phyloP scores from a whole-genome alignment of 2,329 filamentous ascomycete species.

The Didymella sp. region DNA sequence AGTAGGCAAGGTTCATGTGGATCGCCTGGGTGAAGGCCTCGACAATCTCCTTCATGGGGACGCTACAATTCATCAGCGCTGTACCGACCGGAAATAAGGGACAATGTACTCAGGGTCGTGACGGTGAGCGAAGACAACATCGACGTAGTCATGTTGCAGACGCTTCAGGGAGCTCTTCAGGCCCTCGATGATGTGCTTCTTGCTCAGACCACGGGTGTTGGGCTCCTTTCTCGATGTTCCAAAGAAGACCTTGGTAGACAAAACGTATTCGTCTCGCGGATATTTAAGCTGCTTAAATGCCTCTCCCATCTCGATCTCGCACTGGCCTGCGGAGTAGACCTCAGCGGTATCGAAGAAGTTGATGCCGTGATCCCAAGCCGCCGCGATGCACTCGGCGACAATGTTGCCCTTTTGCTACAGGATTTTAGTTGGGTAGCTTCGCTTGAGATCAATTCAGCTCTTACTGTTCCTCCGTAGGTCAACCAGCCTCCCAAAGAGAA shows the following conservation, averaged over 20 bases:
- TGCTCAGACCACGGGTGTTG: slow-evolving; percentile 58
- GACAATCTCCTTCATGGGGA: slow-evolving; percentile 69
- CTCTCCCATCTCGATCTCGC: slow-evolving; percentile 65
- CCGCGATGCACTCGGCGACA: slow-evolving; percentile 57
- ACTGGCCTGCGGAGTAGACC: slow-evolving; percentile 65
- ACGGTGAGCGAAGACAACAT: slow-evolving; percentile 68
- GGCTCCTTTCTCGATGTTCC: slow-evolving; percentile 66
- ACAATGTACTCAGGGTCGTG: slow-evolving; percentile 57
- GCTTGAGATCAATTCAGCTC: slow-evolving; percentile 30
- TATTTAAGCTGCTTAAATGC: slow-evolving; percentile 57
- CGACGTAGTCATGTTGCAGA: slow-evolving; percentile 70
- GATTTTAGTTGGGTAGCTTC: background rate
- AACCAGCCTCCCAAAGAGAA: slow-evolving; percentile 57
- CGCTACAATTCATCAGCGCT: slow-evolving; percentile 42
- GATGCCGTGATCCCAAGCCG: slow-evolving; percentile 58
- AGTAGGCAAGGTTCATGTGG: slow-evolving; percentile 64
- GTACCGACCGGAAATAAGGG: background rate
- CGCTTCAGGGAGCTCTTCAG: slow-evolving; percentile 65
- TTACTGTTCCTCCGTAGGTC: slow-evolving; percentile 56
- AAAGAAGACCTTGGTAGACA: slow-evolving; percentile 55
- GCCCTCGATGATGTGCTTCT: slow-evolving; percentile 64
- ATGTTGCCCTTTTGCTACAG: slow-evolving; percentile 43
- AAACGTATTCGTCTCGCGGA: slow-evolving; percentile 51
- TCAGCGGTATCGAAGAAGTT: slow-evolving; percentile 62
- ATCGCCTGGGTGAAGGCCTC: slow-evolving; percentile 61